Percentiles rank a stretch among this genome's conserved stretches.
phyloP scores from a whole-genome alignment of 1,139 yeast genomes.

The Pichia sp. region DNA sequence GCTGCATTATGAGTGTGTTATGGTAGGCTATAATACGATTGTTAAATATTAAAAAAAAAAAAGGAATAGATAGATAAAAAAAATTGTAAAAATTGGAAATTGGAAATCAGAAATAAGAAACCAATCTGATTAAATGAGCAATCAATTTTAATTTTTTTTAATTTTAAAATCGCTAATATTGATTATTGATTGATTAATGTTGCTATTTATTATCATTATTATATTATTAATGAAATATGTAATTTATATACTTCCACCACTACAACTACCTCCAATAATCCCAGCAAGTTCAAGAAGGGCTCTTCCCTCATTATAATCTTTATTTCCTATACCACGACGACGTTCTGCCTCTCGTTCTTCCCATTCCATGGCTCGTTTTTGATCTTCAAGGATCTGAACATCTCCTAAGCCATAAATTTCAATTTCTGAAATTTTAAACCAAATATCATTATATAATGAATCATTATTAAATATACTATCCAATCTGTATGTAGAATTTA shows the following conservation, averaged over 20 bases:
- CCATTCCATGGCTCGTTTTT: constrained; percentile 81
- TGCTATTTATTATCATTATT: not conserved
- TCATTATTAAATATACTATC: not conserved
- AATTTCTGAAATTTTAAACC: constrained; percentile 65
- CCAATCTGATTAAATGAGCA: too few relatives aligned
- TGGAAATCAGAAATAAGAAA: too few relatives aligned
- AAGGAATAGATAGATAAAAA: too few relatives aligned
- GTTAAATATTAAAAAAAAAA: too few relatives aligned
- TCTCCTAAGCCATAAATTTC: constrained; percentile 94
- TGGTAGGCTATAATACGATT: too few relatives aligned
- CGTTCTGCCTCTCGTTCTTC: constrained; percentile 81
- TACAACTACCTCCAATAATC: constrained; percentile 62
- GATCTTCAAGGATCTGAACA: constrained; percentile 67
- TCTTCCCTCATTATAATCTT: constrained; percentile 68
- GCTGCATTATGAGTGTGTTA: too few relatives aligned
- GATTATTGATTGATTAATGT: not conserved
- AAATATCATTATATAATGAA: constrained; percentile 43
- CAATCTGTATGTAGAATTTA: constrained; percentile 4
- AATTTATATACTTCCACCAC: constrained; percentile 42
- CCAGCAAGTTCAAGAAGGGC: constrained; percentile 92
- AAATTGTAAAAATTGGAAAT: too few relatives aligned
- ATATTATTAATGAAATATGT: too few relatives aligned
- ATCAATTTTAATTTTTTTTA: too few relatives aligned
- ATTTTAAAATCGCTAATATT: too few relatives aligned
- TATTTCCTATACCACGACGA: constrained; percentile 59